Evolutionary conservation across 2,329 filamentous ascomycete species (phyloP).

Genomic region (Aureobasidium sp.): DNA sequence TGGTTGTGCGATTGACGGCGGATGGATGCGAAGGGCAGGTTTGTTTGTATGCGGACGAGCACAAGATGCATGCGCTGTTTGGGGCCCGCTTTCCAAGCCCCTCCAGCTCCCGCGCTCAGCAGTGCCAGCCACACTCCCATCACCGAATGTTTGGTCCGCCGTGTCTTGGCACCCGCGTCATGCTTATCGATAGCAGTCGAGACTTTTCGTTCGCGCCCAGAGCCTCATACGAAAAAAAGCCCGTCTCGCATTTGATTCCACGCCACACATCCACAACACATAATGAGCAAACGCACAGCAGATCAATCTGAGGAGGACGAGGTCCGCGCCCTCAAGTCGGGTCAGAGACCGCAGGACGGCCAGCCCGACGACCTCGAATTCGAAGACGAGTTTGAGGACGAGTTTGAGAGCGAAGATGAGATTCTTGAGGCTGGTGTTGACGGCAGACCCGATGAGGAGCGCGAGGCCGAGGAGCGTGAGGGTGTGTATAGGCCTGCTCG

Average conservation of each 20-base stretch:
- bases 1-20: background rate
- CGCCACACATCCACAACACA: slow-evolving; percentile 23
- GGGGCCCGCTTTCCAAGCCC: background rate
- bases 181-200: slow-evolving; percentile 11
- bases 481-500: slow-evolving; percentile 36
- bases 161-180: background rate
- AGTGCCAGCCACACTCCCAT: background rate
- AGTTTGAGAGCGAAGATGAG: slow-evolving; percentile 87
- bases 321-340: slow-evolving; percentile 51
- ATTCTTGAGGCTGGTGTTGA: slow-evolving; percentile 92
- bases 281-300: slow-evolving; percentile 56
- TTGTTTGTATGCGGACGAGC: background rate
- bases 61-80: background rate
- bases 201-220: background rate
- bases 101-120: background rate
- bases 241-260: slow-evolving; percentile 16
- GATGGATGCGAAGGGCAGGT: background rate
- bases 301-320: slow-evolving; percentile 45
- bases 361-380: slow-evolving; percentile 61
- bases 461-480: slow-evolving; percentile 79
- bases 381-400: slow-evolving; percentile 91
- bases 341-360: slow-evolving; percentile 49
- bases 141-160: background rate
- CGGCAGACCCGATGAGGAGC: slow-evolving; percentile 82
- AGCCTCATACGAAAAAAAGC: background rate